A percentile compares a stretch with the other conserved stretches of the same genome.
phyloP scores from a whole-genome alignment of 352 stramenopile genomes.

The Phytopythium aichiense region DNA sequence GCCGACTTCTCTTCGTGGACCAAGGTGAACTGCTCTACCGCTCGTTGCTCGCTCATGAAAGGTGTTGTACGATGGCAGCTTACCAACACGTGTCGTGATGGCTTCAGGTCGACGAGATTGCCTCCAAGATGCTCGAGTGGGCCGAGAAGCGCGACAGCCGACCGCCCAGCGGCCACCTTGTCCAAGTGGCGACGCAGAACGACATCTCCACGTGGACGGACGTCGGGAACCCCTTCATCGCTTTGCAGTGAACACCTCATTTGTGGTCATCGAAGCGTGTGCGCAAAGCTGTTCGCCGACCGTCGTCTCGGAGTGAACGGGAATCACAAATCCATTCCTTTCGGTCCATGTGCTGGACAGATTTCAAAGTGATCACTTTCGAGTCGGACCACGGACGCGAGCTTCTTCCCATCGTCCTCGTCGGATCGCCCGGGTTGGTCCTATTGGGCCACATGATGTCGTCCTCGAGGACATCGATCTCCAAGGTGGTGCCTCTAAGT shows the following conservation, averaged over 20 bases:
- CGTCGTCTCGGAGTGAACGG: too few relatives aligned
- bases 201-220: slow-evolving; percentile 60
- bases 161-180: slow-evolving; percentile 59
- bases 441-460: too few relatives aligned
- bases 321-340: too few relatives aligned
- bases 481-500: too few relatives aligned
- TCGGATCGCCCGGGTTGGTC: too few relatives aligned
- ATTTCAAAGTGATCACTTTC: too few relatives aligned
- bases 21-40: slow-evolving; percentile 26
- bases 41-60: not conserved
- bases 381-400: too few relatives aligned
- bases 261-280: not conserved
- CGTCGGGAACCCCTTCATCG: slow-evolving; percentile 57
- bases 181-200: slow-evolving; percentile 62
- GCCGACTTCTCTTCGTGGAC: slow-evolving; percentile 85
- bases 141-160: slow-evolving; percentile 33
- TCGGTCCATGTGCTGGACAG: too few relatives aligned
- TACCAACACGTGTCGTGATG: not conserved
- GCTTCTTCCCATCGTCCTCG: too few relatives aligned
- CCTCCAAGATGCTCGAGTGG: slow-evolving; percentile 75
- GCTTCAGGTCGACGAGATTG: slow-evolving; percentile 60
- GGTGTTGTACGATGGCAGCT: not conserved
- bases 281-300: too few relatives aligned
- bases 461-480: too few relatives aligned
- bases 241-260: not conserved